Evolutionary conservation across 139 green algal genomes (phyloP).

Genomic region (Haematococcus lacustris): DNA sequence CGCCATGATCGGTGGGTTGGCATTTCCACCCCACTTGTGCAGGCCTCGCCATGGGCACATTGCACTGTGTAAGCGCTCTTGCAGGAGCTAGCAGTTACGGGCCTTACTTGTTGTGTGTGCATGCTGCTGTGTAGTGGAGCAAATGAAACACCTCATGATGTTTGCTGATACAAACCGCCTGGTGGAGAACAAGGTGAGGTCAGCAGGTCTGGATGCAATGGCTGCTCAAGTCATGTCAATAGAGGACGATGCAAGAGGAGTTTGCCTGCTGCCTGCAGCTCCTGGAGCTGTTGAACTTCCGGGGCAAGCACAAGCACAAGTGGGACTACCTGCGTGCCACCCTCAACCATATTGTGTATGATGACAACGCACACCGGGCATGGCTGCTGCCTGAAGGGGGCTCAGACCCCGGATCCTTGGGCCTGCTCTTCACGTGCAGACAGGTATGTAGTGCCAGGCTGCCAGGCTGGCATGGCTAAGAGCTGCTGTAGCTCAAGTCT

Average conservation of each 20-base stretch:
- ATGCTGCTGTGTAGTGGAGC: slow-evolving; percentile 25
- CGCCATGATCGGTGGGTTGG: too few species aligned
- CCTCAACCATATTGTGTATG: slow-evolving; percentile 41
- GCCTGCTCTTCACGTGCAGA: slow-evolving; percentile 29
- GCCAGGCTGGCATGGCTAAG: too few species aligned
- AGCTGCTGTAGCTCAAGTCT: background rate
- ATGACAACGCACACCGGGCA: slow-evolving; percentile 34
- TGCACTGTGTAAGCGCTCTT: too few species aligned
- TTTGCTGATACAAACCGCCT: slow-evolving; percentile 40
- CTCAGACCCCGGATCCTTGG: too few species aligned
- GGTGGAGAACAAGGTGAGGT: slow-evolving; percentile 44
- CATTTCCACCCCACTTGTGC: too few species aligned
- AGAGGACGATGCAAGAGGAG: too few species aligned
- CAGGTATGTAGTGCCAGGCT: slow-evolving; percentile 1
- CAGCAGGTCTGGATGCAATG: too few species aligned
- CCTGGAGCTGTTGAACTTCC: slow-evolving; percentile 56
- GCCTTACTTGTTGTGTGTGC: background rate
- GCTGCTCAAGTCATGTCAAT: too few species aligned
- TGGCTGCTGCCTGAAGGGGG: slow-evolving; percentile 30
- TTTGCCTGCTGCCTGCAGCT: slow-evolving; percentile 35
- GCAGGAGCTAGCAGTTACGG: background rate
- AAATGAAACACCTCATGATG: slow-evolving; percentile 42
- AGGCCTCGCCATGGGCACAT: too few species aligned
- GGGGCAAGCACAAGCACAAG: slow-evolving; percentile 50
- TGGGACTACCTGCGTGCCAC: slow-evolving; percentile 43